Base-by-base conservation (phyloP, 2,329 filamentous ascomycete species). In the Davidsoniella virescens region DNA sequence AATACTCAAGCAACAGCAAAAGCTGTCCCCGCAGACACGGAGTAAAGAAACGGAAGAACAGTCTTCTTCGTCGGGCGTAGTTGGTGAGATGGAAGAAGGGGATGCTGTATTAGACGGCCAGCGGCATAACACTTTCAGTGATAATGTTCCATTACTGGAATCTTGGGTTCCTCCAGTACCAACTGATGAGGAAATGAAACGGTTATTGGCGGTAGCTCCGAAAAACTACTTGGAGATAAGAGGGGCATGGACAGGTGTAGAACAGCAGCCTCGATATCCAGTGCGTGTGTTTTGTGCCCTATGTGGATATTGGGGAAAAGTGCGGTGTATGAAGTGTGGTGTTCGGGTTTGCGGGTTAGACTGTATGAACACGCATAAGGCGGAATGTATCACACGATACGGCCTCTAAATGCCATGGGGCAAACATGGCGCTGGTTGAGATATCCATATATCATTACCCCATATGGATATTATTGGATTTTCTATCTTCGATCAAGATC, bases 281-380 rank as follows among this genome's bases (percentile, higher is more conserved):
- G 67, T 68, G 44, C 70, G 83, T 53, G 67, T 68, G 36, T 90
- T 88, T 62, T 90, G 84, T 64, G 81, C 82, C 60, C 77, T 87
- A 29, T 90, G 84, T 60, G 84, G 84, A 12, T 88, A 87, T 64
- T 88, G 84, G 84, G 84, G 84, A 2, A 69, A 79, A 39, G 79
- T 86, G 43, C 75, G 73, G 63, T 90, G 84, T 65, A 73, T 80
- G 62, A 85, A 83, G 67, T 90, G 84, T 64, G 83, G 83, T n/a
- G 75, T 75, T 43, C 71, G 80, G 58, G 78, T 85, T n/a, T 90
- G 84, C 62, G 83, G 82, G 38, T 63, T 88, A 56, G 80, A 84
- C 53, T 88, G 84, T 59, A 70, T 87, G 57, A 77, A 78, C 59
- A 70, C 73, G 54, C 84, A 90, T 62, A 73, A 78, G 49, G 81